Evolutionary conservation across 2,329 filamentous ascomycete genomes (phyloP).

Genomic region (Colletotrichum lindemuthianum): DNA sequence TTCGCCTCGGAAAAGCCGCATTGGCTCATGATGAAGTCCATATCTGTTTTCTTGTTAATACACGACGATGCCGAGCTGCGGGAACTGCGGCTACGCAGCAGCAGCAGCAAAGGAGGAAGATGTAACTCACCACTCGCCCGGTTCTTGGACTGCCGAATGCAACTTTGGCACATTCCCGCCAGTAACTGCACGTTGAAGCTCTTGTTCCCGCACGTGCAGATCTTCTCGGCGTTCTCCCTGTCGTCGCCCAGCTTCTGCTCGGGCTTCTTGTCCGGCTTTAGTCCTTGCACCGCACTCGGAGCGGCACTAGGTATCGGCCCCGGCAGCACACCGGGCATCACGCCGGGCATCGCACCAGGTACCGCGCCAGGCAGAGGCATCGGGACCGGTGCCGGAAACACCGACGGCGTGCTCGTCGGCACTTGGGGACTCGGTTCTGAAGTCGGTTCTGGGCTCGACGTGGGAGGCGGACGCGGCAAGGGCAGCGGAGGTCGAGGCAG

Average conservation of each 20-base stretch:
- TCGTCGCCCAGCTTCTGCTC: constrained; percentile 29
- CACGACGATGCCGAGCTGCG: no score
- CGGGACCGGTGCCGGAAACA: constrained; percentile 37
- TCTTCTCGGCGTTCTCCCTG: constrained; percentile 43
- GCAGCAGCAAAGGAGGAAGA: not conserved
- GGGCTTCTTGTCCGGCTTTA: constrained; percentile 20
- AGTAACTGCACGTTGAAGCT: constrained; percentile 53
- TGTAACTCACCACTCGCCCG: constrained; percentile 45
- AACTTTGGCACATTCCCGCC: constrained; percentile 51
- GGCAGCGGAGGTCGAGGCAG: not conserved
- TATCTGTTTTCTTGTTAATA: constrained; percentile 39
- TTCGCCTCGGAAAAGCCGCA: constrained; percentile 46
- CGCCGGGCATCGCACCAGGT: constrained; percentile 36
- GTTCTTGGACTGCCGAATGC: constrained; percentile 46
- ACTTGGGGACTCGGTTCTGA: not conserved
- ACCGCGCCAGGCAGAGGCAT: not conserved
- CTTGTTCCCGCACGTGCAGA: constrained; percentile 50
- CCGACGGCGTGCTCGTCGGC: constrained; percentile 9
- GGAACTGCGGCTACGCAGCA: no score
- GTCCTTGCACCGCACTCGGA: constrained; percentile 36
- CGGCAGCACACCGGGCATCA: not conserved
- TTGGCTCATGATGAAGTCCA: constrained; percentile 47
- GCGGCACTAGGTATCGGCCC: no score
- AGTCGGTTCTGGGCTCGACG: not conserved
- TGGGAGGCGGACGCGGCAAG: not conserved